Base-by-base conservation (phyloP, 345 rosid genomes). In the Hibiscus trionum region DNA sequence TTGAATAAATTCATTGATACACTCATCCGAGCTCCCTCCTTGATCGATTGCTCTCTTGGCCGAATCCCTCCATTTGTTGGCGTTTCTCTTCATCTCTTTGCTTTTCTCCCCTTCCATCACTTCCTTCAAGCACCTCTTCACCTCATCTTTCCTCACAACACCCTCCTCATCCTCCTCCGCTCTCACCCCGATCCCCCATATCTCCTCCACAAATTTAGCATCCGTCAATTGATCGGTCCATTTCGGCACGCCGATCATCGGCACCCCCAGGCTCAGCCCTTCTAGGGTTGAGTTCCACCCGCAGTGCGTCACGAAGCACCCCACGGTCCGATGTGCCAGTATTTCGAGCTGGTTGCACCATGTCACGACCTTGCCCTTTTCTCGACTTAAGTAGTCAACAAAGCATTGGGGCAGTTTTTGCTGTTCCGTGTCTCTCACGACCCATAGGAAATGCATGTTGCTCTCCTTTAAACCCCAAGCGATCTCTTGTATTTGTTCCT, bases 231-330 rank as follows among this genome's bases (percentile, higher is more conserved):
- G 97, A 68, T 91, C 97, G 3, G 88, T 73, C 89, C 90, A 87
- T 33, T 84, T 84, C 0, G 93, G 92, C 70, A 90, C 63, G 7
- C 86, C 88, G 0, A 87, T 80, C 93, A 88, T 90, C 0, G 91
- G 93, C 2, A 88, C 85, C 0, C 93, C 96, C 0, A 85, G 78
- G 82, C 91, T 83, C 31, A 90, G 77, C 39, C 87, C 96, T 82
- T 90, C 96, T 2, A 88, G 72, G 0, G 89, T 87, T 4, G 95
- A 90, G 78, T 90, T 87, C 92, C 95, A 90, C 46, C 95, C 92
- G 12, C 90, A 84, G n/a, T 90, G 95, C 5, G 95, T 81, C 78
- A 90, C 78, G 29, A 90, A 90, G 69, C 95, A 84, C 19, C 95
- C 88, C 0, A 78, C 55, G 0, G 88, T 82, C 53, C 31, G 55